Base-by-base conservation (phyloP, 257 asterid genomes). In the Catharanthus roseus region DNA sequence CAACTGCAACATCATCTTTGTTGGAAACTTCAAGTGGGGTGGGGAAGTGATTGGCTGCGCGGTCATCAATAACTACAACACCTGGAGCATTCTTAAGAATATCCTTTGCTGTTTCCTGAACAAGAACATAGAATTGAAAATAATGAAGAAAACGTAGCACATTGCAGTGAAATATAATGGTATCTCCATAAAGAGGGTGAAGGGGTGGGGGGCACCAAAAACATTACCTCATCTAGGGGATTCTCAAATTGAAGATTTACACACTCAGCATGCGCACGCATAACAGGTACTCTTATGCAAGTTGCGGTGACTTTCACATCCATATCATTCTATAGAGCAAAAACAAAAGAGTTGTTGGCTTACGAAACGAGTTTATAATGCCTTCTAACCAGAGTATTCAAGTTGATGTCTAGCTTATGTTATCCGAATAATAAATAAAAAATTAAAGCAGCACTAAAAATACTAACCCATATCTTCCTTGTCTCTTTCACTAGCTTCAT, bases 251-350 rank as follows among this genome's bases (percentile, higher is more conserved):
- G 96, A 82, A 93, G 96, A 84, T 93, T 93, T 68, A 93, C 86
- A 65, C 97, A 88, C 89, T 93, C 97, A 60, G 98, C 98, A 84
- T 93, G 98, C 45, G 98, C 98, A 77, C 97, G 98, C 98, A 93
- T 87, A 75, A 93, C 97, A 26, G 98, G 97, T 51, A 93, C 97
- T 84, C 98, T 84, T 73, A 90, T 93, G 76, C 98, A 93, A 49
- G 98, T 93, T 57, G 98, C 98, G 39, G 97, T 90, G 56, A 93
- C 98, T 79, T 89, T 93, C 66, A 93, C 91, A 71, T 72, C 72
- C 77, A 57, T 79, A 83, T 86, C 77, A 77, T 82, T 89, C 98
- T 93, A 83, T 75, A 85, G 6, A 69, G 31, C 28, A 62, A 38
- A 41, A 34, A 56, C 29, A 74, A 53, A 65, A 38, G 12, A 16